These are phyloP conservation scores for Backusella australiensis DNA, from an alignment of 192 early-diverging fungal genomes.

Conservation along the genomic window DNA sequence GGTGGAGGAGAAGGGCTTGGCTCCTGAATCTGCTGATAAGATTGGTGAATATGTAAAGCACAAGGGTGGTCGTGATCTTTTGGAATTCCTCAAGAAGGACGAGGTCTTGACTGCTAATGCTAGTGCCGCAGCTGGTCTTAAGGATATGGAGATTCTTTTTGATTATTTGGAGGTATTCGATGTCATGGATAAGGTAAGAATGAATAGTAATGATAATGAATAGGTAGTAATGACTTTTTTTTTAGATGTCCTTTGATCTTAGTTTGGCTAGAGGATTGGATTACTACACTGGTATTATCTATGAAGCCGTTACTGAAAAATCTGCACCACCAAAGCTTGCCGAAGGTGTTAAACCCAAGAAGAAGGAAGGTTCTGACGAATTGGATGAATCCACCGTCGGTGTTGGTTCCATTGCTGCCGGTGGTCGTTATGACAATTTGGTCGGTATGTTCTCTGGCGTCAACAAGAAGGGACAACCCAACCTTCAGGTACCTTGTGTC, in stretches of 20 bases:
- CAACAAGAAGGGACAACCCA: slow-evolving; percentile 54
- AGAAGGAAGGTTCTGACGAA: slow-evolving; percentile 53
- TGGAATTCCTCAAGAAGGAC: slow-evolving; percentile 68
- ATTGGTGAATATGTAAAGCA: slow-evolving; percentile 93
- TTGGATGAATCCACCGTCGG: slow-evolving; percentile 77
- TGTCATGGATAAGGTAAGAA: slow-evolving; percentile 41
- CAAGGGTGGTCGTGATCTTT: slow-evolving; percentile 75
- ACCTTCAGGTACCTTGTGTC: slow-evolving; percentile 88
- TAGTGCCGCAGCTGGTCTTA: slow-evolving; percentile 75
- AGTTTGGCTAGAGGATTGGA: slow-evolving; percentile 95
- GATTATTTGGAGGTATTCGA: slow-evolving; percentile 81
- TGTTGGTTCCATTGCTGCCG: slow-evolving; percentile 94
- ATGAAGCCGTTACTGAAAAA: slow-evolving; percentile 82
- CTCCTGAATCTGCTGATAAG: slow-evolving; percentile 73
- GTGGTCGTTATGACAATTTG: slow-evolving; percentile 96
- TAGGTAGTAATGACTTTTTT: not conserved
- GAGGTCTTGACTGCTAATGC: slow-evolving; percentile 61
- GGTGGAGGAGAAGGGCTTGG: slow-evolving; percentile 89
- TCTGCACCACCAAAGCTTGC: slow-evolving; percentile 46
- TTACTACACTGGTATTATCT: slow-evolving; percentile 99
- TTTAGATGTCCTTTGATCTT: slow-evolving; percentile 85
- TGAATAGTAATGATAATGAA: slow-evolving; percentile 32
- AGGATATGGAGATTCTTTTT: slow-evolving; percentile 85
- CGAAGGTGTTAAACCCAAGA: slow-evolving; percentile 41
- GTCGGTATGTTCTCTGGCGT: slow-evolving; percentile 92